Percentiles rank a stretch among this genome's conserved stretches.
Evolutionary conservation across 2,329 filamentous ascomycete genomes (phyloP).

Genomic region (Colletotrichum phormii): DNA sequence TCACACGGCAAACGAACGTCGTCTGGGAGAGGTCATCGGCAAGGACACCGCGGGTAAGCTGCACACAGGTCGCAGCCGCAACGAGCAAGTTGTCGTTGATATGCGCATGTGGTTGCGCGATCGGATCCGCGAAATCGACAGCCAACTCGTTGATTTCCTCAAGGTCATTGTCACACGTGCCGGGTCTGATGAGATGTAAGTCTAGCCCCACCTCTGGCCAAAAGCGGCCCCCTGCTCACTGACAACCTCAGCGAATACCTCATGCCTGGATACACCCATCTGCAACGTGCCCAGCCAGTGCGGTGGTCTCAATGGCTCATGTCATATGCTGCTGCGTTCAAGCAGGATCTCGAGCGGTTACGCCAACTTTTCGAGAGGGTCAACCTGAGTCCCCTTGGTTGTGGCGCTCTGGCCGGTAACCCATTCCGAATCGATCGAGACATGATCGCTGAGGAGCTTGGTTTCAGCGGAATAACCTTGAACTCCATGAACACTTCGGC

Average conservation of each 20-base stretch:
- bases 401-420: slow-evolving; percentile 84
- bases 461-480: slow-evolving; percentile 79
- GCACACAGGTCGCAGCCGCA: slow-evolving; percentile 76
- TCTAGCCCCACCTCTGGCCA: slow-evolving; percentile 27
- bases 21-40: slow-evolving; percentile 75
- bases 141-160: slow-evolving; percentile 75
- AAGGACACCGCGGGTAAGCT: slow-evolving; percentile 78
- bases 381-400: slow-evolving; percentile 78
- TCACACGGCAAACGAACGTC: slow-evolving; percentile 67
- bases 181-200: slow-evolving; percentile 77
- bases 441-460: slow-evolving; percentile 82
- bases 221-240: slow-evolving; percentile 35
- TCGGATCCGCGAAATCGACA: slow-evolving; percentile 77
- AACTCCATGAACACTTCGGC: slow-evolving; percentile 83
- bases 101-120: slow-evolving; percentile 83
- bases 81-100: slow-evolving; percentile 80
- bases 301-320: slow-evolving; percentile 87
- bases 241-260: slow-evolving; percentile 63
- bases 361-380: slow-evolving; percentile 79
- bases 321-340: slow-evolving; percentile 78
- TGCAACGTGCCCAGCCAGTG: slow-evolving; percentile 84
- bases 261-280: slow-evolving; percentile 91
- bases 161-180: slow-evolving; percentile 76
- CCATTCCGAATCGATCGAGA: slow-evolving; percentile 85
- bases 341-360: slow-evolving; percentile 80